A percentile compares a stretch with the other conserved stretches of the same genome.
phyloP scores from a whole-genome alignment of 768 basidiomycete species.

The Crucibulum laeve region DNA sequence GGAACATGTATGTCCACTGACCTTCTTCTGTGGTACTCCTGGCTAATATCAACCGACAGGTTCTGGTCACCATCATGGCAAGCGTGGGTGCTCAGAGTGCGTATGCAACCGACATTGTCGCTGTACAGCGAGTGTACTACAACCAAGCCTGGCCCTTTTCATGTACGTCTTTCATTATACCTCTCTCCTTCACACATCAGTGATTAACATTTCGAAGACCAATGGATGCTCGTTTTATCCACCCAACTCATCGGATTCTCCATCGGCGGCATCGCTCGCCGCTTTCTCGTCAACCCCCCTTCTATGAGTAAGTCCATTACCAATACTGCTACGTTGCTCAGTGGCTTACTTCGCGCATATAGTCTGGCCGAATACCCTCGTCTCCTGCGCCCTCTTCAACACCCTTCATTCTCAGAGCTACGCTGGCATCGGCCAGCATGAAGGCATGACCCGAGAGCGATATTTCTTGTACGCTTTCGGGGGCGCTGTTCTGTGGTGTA shows the following conservation, averaged over 20 bases:
- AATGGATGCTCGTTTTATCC: conserved; percentile 64
- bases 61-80: conserved; percentile 66
- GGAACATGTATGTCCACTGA: conserved; percentile 36
- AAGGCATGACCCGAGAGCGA: conserved; percentile 52
- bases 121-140: conserved; percentile 72
- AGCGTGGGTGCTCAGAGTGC: conserved; percentile 50
- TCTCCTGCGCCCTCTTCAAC: conserved; percentile 68
- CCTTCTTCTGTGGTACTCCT: conserved; percentile 6
- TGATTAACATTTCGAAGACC: conserved; percentile 27
- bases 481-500: conserved; percentile 42
- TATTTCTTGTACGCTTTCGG: conserved; percentile 56
- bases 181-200: conserved; percentile 1
- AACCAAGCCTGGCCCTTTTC: conserved; percentile 49
- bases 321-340: background rate
- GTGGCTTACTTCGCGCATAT: conserved; percentile 5
- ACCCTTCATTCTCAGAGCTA: conserved; percentile 64
- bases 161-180: conserved; percentile 19
- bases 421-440: conserved; percentile 48
- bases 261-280: conserved; percentile 52
- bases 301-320: conserved; percentile 50
- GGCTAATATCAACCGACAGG: conserved; percentile 23
- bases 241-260: conserved; percentile 66
- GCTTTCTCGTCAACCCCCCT: conserved; percentile 61
- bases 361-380: conserved; percentile 75
- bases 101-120: conserved; percentile 68